phyloP scores from a whole-genome alignment of 2,329 filamentous ascomycete species.

The Claviceps fusiformis region DNA sequence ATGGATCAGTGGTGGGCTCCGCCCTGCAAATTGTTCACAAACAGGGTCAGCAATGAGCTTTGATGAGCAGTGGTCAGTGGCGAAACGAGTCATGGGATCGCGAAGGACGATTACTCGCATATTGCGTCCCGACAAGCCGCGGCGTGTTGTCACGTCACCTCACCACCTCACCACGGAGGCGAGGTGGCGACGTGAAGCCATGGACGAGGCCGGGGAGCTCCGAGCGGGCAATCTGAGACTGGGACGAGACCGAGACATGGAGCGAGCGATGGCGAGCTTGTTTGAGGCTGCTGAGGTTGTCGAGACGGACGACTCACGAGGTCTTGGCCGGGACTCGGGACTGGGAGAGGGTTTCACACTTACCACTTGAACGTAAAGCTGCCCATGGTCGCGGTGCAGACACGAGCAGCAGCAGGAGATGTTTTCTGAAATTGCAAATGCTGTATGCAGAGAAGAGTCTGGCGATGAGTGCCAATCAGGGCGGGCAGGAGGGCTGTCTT shows the following conservation, averaged over 20 bases:
- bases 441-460: background rate
- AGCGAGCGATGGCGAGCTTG: background rate
- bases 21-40: slow-evolving; percentile 43
- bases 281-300: no score
- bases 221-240: background rate
- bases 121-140: background rate
- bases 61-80: background rate
- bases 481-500: background rate
- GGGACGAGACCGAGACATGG: background rate
- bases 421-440: background rate
- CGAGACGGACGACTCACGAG: no score
- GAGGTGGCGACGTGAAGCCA: background rate
- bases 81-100: background rate
- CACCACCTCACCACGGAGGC: background rate
- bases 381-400: slow-evolving; percentile 36
- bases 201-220: background rate
- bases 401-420: background rate
- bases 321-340: background rate
- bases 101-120: background rate
- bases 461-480: background rate
- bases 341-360: slow-evolving; percentile 16
- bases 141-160: background rate
- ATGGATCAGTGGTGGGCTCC: slow-evolving; percentile 72
- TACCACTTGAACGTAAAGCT: slow-evolving; percentile 61
- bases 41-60: slow-evolving; percentile 3